Conservation (phyloP, 2,329 filamentous ascomycete genomes). For the Emergomyces pasteurianus region DNA sequence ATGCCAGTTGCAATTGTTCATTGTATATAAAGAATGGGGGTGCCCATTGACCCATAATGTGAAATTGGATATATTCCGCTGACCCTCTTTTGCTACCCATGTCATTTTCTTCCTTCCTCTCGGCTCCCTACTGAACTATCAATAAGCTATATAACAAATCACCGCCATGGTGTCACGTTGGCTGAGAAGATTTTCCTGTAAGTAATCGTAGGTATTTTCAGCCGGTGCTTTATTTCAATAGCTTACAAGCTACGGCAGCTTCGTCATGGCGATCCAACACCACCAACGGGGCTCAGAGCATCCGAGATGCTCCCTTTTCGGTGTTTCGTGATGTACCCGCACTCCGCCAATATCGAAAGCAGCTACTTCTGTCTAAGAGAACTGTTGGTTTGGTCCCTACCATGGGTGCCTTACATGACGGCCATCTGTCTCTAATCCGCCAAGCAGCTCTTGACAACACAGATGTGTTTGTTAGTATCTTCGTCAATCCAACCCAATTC, state of each 20-base stretch:
- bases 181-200: slow-evolving; percentile 14
- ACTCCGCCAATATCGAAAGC: slow-evolving; percentile 57
- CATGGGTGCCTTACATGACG: slow-evolving; percentile 93
- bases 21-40: neutral
- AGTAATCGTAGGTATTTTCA: slow-evolving; percentile 5
- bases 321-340: slow-evolving; percentile 64
- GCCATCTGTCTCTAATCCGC: slow-evolving; percentile 76
- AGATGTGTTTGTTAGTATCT: slow-evolving; percentile 81
- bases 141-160: neutral
- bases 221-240: slow-evolving; percentile 3
- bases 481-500: slow-evolving; percentile 95
- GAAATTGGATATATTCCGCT: neutral
- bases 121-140: neutral
- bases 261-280: slow-evolving; percentile 4
- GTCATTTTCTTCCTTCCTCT: neutral
- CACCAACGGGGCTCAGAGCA: slow-evolving; percentile 6
- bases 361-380: slow-evolving; percentile 53
- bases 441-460: slow-evolving; percentile 74
- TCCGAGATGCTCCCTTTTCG: slow-evolving; percentile 20
- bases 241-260: slow-evolving; percentile 7
- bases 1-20: neutral
- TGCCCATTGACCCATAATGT: neutral
- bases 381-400: slow-evolving; percentile 85
- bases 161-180: neutral
- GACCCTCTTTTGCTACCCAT: neutral